Conservation (phyloP, 257 asterid species). For the Plantago major region DNA sequence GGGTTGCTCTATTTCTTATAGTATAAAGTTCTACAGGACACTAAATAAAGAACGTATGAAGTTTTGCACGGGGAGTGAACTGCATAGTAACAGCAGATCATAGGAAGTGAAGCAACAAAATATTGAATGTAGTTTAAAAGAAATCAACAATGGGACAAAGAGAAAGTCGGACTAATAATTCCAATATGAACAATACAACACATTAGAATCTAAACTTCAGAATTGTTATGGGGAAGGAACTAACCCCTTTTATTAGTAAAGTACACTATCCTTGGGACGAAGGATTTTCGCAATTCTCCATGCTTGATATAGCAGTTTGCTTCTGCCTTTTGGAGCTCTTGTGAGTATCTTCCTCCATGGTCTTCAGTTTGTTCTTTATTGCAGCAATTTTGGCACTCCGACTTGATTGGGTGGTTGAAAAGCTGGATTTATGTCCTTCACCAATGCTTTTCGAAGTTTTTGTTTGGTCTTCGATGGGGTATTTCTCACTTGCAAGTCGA, state of each 20-base stretch:
- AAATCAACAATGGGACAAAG: background rate
- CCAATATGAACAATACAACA: slow-evolving; percentile 3
- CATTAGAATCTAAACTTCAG: background rate
- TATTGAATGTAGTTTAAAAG: background rate
- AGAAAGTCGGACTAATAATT: too few relatives aligned
- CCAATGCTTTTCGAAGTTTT: slow-evolving; percentile 32
- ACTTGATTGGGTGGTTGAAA: slow-evolving; percentile 39
- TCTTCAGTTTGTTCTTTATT: slow-evolving; percentile 81
- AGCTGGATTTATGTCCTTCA: slow-evolving; percentile 37
- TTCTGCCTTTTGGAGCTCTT: slow-evolving; percentile 48
- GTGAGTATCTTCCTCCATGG: slow-evolving; percentile 65
- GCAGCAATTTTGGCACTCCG: slow-evolving; percentile 82
- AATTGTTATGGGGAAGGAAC: background rate
- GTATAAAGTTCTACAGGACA: too few relatives aligned
- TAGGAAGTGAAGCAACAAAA: background rate
- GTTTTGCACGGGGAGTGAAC: too few relatives aligned
- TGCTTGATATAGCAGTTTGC: slow-evolving; percentile 18
- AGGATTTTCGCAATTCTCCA: background rate
- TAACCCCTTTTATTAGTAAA: background rate
- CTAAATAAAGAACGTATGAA: too few relatives aligned
- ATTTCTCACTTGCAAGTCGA: slow-evolving; percentile 81
- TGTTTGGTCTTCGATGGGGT: slow-evolving; percentile 29
- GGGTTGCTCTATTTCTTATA: too few relatives aligned
- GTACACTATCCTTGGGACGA: background rate
- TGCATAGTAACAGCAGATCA: too few relatives aligned